These are phyloP conservation scores for Chlorencoelia australis DNA, from an alignment of 2,329 filamentous ascomycete genomes.

Conservation along the genomic window DNA sequence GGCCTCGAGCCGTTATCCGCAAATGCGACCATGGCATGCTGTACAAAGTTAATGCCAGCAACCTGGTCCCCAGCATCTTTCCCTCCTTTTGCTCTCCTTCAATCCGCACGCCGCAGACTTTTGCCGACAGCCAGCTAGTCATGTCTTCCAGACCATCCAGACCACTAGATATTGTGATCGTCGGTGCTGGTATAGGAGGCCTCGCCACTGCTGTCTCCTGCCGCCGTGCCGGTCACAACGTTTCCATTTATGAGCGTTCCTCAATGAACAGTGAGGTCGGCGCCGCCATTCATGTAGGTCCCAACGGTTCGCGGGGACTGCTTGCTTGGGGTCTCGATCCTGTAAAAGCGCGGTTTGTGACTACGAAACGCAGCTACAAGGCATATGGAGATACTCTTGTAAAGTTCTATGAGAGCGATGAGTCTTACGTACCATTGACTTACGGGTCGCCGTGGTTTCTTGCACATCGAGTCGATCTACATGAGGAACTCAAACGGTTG, in stretches of 20 bases:
- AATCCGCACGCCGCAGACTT: no score
- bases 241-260: constrained; percentile 53
- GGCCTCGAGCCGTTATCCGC: no score
- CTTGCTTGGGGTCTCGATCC: constrained; percentile 34
- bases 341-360: constrained; percentile 29
- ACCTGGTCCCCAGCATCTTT: no score
- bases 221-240: constrained; percentile 40
- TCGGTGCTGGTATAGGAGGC: constrained; percentile 30
- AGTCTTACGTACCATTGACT: constrained; percentile 7
- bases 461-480: constrained; percentile 43
- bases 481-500: constrained; percentile 39
- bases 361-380: constrained; percentile 29
- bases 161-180: constrained; percentile 6
- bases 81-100: no score
- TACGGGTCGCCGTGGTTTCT: constrained; percentile 38
- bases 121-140: no score
- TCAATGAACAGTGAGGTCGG: constrained; percentile 59
- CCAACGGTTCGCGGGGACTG: constrained; percentile 50
- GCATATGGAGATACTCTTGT: constrained; percentile 9
- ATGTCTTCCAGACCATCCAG: no score
- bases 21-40: no score
- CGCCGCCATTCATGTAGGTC: constrained; percentile 51
- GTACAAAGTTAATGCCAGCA: no score
- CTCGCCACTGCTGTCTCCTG: constrained; percentile 39
- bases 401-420: constrained; percentile 10